Evolutionary conservation across 2,329 filamentous ascomycete species (phyloP).

Genomic region (Diplocarpon rosae): DNA sequence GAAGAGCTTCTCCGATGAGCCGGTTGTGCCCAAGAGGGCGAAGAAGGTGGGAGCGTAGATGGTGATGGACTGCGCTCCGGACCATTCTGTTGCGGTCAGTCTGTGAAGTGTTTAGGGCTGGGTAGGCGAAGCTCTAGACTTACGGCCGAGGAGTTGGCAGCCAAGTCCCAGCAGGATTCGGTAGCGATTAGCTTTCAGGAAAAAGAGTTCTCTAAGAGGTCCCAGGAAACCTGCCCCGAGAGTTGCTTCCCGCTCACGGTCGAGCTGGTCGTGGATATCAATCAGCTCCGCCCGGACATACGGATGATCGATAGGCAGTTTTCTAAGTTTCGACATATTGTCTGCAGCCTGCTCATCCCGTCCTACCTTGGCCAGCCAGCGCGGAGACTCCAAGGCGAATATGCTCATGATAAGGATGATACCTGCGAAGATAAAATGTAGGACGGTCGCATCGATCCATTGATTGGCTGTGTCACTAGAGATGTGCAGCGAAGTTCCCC

Average conservation of each 20-base stretch:
- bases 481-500: conserved; percentile 28
- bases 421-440: conserved; percentile 48
- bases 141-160: conserved; percentile 55
- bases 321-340: conserved; percentile 46
- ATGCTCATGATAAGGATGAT: conserved; percentile 30
- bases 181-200: conserved; percentile 59
- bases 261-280: conserved; percentile 53
- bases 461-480: conserved; percentile 30
- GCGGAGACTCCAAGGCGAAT: conserved; percentile 31
- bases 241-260: conserved; percentile 63
- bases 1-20: conserved; percentile 57
- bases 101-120: background rate
- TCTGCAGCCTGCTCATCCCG: conserved; percentile 45
- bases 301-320: conserved; percentile 46
- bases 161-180: conserved; percentile 57
- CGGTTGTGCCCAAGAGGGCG: conserved; percentile 56
- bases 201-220: conserved; percentile 56
- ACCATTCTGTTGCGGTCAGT: conserved; percentile 42
- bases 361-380: conserved; percentile 40
- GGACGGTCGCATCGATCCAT: conserved; percentile 58
- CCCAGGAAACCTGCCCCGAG: conserved; percentile 55
- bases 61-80: conserved; percentile 62
- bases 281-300: conserved; percentile 52
- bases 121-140: too few species aligned
- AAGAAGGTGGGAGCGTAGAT: conserved; percentile 69